Conservation (phyloP, 2,329 filamentous ascomycete genomes). For the Aspergillus piperis region DNA sequence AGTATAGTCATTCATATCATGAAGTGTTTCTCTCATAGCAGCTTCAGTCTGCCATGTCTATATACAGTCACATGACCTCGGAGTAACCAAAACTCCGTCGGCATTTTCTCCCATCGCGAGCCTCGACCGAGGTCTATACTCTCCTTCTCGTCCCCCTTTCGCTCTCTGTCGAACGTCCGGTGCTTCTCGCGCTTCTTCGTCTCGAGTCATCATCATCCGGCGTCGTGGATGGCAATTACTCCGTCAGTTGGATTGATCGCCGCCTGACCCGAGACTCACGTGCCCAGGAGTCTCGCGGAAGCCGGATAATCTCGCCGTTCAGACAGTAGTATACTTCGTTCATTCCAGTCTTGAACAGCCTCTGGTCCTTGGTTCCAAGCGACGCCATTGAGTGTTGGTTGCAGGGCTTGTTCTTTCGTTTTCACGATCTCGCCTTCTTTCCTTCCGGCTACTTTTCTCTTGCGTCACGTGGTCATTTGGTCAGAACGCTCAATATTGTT, state of each 20-base stretch:
- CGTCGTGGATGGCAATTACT: constrained; percentile 14
- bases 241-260: not conserved
- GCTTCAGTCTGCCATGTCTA: not conserved
- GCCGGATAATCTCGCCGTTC: constrained; percentile 7
- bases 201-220: constrained; percentile 1
- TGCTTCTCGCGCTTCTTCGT: not conserved
- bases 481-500: not conserved
- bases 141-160: not conserved
- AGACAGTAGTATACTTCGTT: not conserved
- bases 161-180: constrained; percentile 1
- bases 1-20: not conserved
- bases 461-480: not conserved
- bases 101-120: constrained; percentile 4
- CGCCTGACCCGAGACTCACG: constrained; percentile 7
- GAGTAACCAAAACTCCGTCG: not conserved
- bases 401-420: not conserved
- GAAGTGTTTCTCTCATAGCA: not conserved
- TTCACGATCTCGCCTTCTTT: not conserved
- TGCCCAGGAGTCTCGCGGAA: constrained; percentile 2
- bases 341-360: not conserved
- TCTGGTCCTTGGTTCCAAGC: not conserved
- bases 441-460: not conserved
- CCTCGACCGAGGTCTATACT: not conserved
- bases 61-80: constrained; percentile 1
- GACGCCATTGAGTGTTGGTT: not conserved